Evolutionary conservation across 345 rosid genomes (phyloP), one percentile per base, ranked within the genome.

Genomic region (Microthlaspi erraticum): DNA sequence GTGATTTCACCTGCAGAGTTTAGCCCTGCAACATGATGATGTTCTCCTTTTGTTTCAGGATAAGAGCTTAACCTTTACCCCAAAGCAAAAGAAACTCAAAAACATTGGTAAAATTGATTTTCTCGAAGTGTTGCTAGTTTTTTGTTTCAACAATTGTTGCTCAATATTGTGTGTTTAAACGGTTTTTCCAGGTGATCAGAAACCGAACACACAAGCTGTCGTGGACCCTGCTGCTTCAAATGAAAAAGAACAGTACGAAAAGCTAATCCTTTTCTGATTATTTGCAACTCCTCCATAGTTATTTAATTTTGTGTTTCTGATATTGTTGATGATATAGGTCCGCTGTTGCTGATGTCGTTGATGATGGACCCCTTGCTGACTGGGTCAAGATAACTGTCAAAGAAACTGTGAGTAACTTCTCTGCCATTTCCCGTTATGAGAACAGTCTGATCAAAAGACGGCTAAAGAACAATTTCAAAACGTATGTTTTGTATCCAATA

Each of bases 351-450:
- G 92, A 80, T 39, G 77, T 89, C 66, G 67, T 85, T 78, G 97
- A 91, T 75, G 67, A 79, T 78, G 97, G 96, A 60, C 82, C 87
- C 18, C 83, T 86, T 81, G 92, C 93, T 65, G 93, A 87, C 76
- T 91, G 97, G 97, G 97, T 91, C 86, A 91, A 91, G 90, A 80
- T 91, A 76, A 91, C 73, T 73, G 96, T 89, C 63, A 84, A 79
- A 39, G 94, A 92, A 79, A 71, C 77, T 17, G 98, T 92, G 79
- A 74, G 81, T 64, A 23, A 55, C 74, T 68, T 60, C n/a, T n/a
- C 48, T 78, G 36, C 41, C 66, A 37, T 43, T 19, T 26, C 60
- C 42, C 0, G 17, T 10, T 17, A 23, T 20, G n/a, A 43, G 29
- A 60, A 57, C 34, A 37, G 2, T 19, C 16, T 57, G 57, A 57